Percentiles rank a stretch among this genome's conserved stretches.
Evolutionary conservation across 1,284 basidiomycete genomes (phyloP).

Genomic region (Boletus smithii): DNA sequence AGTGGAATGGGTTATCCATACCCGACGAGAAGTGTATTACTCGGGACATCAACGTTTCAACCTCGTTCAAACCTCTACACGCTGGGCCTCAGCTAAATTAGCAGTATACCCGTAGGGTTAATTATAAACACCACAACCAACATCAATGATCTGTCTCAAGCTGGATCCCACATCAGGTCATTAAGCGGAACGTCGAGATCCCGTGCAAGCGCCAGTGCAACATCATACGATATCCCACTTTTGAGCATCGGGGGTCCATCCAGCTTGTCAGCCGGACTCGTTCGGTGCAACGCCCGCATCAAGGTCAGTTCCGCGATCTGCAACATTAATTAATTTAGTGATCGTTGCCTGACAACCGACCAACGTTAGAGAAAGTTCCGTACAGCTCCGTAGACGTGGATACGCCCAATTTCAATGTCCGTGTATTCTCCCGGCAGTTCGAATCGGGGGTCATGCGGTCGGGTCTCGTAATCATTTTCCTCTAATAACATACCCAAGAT

Average conservation of each 20-base stretch:
- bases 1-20: no score
- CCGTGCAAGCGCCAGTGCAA: constrained; percentile 57
- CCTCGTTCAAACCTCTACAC: no score
- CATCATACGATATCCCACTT: constrained; percentile 70
- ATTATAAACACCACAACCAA: background rate
- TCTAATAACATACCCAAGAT: constrained; percentile 81
- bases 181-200: constrained; percentile 59
- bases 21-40: no score
- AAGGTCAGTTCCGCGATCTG: constrained; percentile 72
- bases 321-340: background rate
- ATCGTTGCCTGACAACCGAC: background rate
- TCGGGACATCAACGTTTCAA: no score
- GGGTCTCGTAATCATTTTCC: constrained; percentile 68
- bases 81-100: no score
- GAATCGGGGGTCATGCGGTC: constrained; percentile 47
- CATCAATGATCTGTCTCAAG: constrained; percentile 4
- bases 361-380: constrained; percentile 16
- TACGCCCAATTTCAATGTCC: constrained; percentile 63
- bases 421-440: constrained; percentile 58
- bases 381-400: constrained; percentile 58
- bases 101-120: no score
- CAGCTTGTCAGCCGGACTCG: constrained; percentile 62
- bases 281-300: constrained; percentile 66
- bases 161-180: constrained; percentile 72
- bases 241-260: constrained; percentile 70